Evolutionary conservation across 2,329 filamentous ascomycete genomes (phyloP), one percentile per base, ranked within the genome.

Genomic region (Colletotrichum eleusines): DNA sequence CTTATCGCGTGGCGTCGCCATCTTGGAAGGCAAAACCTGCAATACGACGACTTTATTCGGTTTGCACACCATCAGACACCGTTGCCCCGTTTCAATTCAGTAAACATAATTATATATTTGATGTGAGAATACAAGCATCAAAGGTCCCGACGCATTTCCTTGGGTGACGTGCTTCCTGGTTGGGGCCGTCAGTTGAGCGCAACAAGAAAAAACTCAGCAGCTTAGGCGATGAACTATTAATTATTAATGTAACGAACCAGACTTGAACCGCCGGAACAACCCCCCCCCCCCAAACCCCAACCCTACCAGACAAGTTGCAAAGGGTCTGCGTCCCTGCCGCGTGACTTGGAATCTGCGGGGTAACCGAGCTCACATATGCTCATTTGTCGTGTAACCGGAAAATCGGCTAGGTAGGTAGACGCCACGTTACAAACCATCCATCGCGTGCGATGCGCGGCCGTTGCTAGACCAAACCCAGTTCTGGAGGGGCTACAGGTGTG

Each of bases 341-440:
- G 18, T 63, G 35, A 33, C 60, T 33, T 53, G 48, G 9, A 28
- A 40, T 63, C 48, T 63, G 60, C 48, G 48, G 60, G 60, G 46
- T 63, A 53, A 23, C 46, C n/a, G n/a, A n/a, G n/a, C n/a, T n/a
- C n/a, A n/a, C n/a, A n/a, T n/a, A n/a, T n/a, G n/a, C n/a, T n/a
- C n/a, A n/a, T n/a, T n/a, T n/a, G n/a, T n/a, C n/a, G n/a, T n/a
- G n/a, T n/a, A n/a, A n/a, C n/a, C n/a, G n/a, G n/a, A n/a, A n/a
- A n/a, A n/a, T n/a, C 28, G 54, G 20, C 46, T 20, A 40, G n/a
- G n/a, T n/a, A n/a, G n/a, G n/a, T n/a, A n/a, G 11, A 38, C 44
- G 59, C 59, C 46, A 51, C 46, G n/a, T 28, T 14, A 8, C 4
- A 2, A 40, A n/a, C 23, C 33, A 46, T 62, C 23, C 33, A 46